Evolutionary conservation across 768 basidiomycete genomes (phyloP).

Genomic region (Russula griseocarnosa): DNA sequence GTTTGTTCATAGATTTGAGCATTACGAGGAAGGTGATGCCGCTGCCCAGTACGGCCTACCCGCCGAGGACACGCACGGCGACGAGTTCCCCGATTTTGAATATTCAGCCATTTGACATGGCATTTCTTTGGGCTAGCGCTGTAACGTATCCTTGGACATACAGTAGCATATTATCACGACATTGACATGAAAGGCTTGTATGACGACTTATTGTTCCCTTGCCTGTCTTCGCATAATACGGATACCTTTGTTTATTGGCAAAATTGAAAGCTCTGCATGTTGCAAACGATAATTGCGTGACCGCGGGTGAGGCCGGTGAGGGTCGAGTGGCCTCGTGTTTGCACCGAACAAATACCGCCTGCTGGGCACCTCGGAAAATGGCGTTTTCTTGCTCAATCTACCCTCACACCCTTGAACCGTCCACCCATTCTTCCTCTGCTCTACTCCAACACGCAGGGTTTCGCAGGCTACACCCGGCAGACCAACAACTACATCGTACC

Average conservation of each 20-base stretch:
- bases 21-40: constrained; percentile 72
- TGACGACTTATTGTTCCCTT: constrained; percentile 7
- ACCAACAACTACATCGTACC: constrained; percentile 62
- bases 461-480: constrained; percentile 22
- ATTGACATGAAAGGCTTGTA: constrained; percentile 24
- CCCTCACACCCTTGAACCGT: constrained; percentile 19
- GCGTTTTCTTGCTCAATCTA: constrained; percentile 24
- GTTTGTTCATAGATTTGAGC: constrained; percentile 55
- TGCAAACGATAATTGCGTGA: too few species aligned
- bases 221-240: constrained; percentile 3
- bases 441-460: constrained; percentile 3
- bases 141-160: neutral
- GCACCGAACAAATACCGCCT: constrained; percentile 25
- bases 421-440: constrained; percentile 10
- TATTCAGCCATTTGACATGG: constrained; percentile 45
- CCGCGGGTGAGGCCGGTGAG: neutral
- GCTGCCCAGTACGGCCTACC: constrained; percentile 55
- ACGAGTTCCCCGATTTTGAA: constrained; percentile 74
- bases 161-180: constrained; percentile 14
- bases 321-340: constrained; percentile 17
- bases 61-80: constrained; percentile 58
- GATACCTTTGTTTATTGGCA: constrained; percentile 18
- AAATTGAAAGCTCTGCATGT: neutral
- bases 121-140: neutral
- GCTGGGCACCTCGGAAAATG: constrained; percentile 23